Evolutionary conservation across 768 basidiomycete genomes (phyloP).

Genomic region (Leccinum rimulosum): DNA sequence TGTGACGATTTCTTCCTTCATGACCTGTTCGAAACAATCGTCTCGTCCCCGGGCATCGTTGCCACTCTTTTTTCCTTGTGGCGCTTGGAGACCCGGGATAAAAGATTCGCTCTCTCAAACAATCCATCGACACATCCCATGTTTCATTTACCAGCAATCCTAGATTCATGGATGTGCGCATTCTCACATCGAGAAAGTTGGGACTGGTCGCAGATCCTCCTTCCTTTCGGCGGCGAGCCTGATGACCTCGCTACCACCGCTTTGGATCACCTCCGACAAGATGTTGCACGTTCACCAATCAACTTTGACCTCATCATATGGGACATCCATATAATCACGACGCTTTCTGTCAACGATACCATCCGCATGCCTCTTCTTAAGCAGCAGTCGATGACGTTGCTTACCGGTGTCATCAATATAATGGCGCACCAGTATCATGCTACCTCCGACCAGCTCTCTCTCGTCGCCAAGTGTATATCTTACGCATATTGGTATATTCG

Average conservation of each 20-base stretch:
- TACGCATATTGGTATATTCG: conserved; percentile 32
- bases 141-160: conserved; percentile 10
- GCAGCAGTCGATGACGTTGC: conserved; percentile 18
- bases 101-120: conserved; percentile 14
- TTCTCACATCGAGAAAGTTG: conserved; percentile 25
- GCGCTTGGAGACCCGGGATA: conserved; percentile 23
- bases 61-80: conserved; percentile 27
- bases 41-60: conserved; percentile 17
- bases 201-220: conserved; percentile 28
- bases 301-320: conserved; percentile 29
- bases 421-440: conserved; percentile 12
- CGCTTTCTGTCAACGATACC: conserved; percentile 23
- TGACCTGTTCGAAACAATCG: conserved; percentile 18
- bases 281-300: conserved; percentile 17
- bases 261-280: conserved; percentile 25
- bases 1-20: conserved; percentile 13
- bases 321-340: conserved; percentile 30
- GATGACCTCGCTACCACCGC: conserved; percentile 22
- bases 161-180: conserved; percentile 30
- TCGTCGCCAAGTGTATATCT: conserved; percentile 27
- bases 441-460: background rate
- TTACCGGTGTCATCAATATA: conserved; percentile 16
- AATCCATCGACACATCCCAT: conserved; percentile 4
- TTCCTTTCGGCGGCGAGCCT: conserved; percentile 20
- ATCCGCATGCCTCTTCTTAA: conserved; percentile 26